phyloP scores from a whole-genome alignment of 2,329 filamentous ascomycete species.

The Apiospora marii region DNA sequence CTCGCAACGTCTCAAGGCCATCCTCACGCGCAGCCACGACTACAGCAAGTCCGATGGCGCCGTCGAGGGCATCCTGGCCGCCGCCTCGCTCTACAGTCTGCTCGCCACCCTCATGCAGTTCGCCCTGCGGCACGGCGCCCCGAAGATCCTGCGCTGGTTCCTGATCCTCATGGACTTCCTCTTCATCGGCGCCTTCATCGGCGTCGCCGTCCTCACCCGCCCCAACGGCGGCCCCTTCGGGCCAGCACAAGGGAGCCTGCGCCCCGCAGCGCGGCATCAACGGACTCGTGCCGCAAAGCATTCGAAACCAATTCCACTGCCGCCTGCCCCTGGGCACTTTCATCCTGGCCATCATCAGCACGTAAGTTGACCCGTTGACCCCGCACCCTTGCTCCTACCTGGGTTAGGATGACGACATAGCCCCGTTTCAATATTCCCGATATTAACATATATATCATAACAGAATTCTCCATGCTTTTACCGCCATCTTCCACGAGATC shows the following conservation, averaged over 20 bases:
- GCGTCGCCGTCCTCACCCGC: conserved; percentile 49
- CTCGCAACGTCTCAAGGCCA: conserved; percentile 48
- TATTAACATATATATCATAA: not conserved
- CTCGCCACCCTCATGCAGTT: conserved; percentile 45
- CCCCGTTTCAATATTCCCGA: not conserved
- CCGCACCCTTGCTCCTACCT: not conserved
- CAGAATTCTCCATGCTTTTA: conserved; percentile 51
- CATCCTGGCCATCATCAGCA: conserved; percentile 52
- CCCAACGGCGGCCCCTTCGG: conserved; percentile 45
- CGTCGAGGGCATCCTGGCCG: conserved; percentile 54
- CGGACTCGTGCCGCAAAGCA: conserved; percentile 21
- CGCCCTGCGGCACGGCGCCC: conserved; percentile 43
- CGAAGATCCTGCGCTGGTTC: conserved; percentile 46
- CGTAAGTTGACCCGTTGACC: conserved; percentile 47
- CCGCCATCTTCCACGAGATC: conserved; percentile 49
- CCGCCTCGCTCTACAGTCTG: conserved; percentile 52
- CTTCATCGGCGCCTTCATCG: conserved; percentile 53
- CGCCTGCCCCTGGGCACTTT: conserved; percentile 52
- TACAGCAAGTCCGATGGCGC: conserved; percentile 43
- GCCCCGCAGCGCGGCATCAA: conserved; percentile 29
- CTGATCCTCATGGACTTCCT: conserved; percentile 49
- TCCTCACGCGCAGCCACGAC: conserved; percentile 46
- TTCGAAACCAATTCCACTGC: conserved; percentile 39
- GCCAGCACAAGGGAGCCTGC: conserved; percentile 37
- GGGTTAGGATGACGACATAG: conserved; percentile 3